A percentile compares a stretch with the other conserved stretches of the same genome.
phyloP scores from a whole-genome alignment of 495 filamentous ascomycete genomes.

The Penicillium soppii region DNA sequence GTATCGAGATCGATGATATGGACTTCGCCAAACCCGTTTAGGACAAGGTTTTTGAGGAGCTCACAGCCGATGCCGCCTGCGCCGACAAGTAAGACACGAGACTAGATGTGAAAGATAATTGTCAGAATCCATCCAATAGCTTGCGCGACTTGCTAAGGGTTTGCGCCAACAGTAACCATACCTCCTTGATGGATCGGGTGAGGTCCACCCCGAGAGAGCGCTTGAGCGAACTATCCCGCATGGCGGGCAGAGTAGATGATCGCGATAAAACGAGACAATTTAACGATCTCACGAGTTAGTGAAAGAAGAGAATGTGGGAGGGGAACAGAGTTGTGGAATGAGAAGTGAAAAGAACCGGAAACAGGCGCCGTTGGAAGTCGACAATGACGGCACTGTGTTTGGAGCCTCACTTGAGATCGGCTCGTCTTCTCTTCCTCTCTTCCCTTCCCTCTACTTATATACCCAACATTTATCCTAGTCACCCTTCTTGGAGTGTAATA shows the following conservation, averaged over 20 bases:
- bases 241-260: conserved; percentile 34
- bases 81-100: conserved; percentile 89
- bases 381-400: conserved; percentile 27
- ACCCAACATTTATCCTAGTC: too few relatives aligned
- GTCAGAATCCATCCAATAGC: conserved; percentile 16
- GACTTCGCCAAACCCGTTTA: conserved; percentile 90
- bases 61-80: conserved; percentile 98
- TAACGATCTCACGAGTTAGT: too few relatives aligned
- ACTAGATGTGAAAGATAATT: conserved; percentile 45
- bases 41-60: conserved; percentile 92
- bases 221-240: conserved; percentile 54
- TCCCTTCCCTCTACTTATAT: too few relatives aligned
- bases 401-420: not conserved
- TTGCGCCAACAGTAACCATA: conserved; percentile 25
- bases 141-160: not conserved
- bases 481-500: too few relatives aligned
- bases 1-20: conserved; percentile 98
- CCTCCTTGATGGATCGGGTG: conserved; percentile 64
- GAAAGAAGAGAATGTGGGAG: conserved; percentile 7
- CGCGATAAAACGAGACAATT: conserved; percentile 2
- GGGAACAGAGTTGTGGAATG: not conserved
- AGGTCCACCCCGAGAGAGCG: conserved; percentile 63
- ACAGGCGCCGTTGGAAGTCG: conserved; percentile 15
- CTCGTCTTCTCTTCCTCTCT: too few relatives aligned
- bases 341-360: conserved; percentile 8